Evolutionary conservation across 164 flowering plant species (phyloP).

Genomic region (Paratinospora sagittata): DNA sequence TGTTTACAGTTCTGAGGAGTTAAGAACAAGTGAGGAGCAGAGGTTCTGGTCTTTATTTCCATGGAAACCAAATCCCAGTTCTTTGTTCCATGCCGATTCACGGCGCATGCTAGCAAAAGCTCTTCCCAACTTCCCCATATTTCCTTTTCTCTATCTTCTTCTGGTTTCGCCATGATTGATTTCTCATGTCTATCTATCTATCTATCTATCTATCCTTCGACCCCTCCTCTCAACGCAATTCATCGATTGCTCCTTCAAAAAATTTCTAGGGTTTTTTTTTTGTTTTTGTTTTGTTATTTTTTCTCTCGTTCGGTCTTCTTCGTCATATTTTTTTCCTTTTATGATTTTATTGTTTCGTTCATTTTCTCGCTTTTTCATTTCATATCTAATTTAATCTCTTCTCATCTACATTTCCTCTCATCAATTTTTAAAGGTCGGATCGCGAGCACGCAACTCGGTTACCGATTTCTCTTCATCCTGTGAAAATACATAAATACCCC

Average conservation of each 20-base stretch:
- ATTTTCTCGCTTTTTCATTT: background rate
- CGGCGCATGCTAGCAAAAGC: conserved; percentile 79
- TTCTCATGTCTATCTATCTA: background rate
- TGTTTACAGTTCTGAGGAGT: conserved; percentile 49
- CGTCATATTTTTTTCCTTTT: background rate
- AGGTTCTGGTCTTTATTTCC: conserved; percentile 49
- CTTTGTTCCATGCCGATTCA: conserved; percentile 62
- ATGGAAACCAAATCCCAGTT: conserved; percentile 74
- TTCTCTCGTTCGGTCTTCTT: background rate
- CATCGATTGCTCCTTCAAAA: background rate
- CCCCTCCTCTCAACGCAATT: background rate
- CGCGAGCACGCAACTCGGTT: conserved; percentile 1
- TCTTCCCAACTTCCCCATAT: conserved; percentile 92
- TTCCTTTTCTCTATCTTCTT: conserved; percentile 11
- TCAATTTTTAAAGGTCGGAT: background rate
- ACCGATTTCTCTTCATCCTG: background rate
- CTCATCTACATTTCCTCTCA: background rate
- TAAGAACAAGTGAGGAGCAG: conserved; percentile 28
- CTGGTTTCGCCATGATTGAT: conserved; percentile 16
- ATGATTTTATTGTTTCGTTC: background rate
- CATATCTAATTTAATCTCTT: background rate
- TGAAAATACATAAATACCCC: background rate
- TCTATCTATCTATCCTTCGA: background rate
- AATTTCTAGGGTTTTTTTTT: conserved; percentile 1
- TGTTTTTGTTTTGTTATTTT: background rate